Evolutionary conservation across 768 basidiomycete species (phyloP).

Genomic region (Tylopilus plumbeoviolaceoides): DNA sequence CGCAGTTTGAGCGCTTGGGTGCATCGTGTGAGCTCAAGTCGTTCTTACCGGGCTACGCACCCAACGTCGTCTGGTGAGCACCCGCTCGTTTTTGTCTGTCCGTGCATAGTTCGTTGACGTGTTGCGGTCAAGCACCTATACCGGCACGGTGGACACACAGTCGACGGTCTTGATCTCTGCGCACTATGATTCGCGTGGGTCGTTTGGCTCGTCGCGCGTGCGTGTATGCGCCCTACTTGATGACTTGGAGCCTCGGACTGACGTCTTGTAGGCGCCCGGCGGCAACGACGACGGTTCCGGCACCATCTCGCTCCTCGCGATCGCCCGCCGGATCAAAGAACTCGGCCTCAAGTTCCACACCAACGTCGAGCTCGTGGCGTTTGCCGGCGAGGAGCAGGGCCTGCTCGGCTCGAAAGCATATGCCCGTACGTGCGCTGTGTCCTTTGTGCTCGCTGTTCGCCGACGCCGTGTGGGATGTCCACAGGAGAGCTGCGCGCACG

Average conservation of each 20-base stretch:
- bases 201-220: conserved; percentile 69
- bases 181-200: conserved; percentile 90
- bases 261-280: conserved; percentile 36
- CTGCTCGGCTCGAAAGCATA: conserved; percentile 75
- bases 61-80: conserved; percentile 80
- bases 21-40: conserved; percentile 63
- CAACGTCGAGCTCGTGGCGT: conserved; percentile 77
- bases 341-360: conserved; percentile 66
- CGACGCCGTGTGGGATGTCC: background rate
- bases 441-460: background rate
- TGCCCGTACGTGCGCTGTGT: conserved; percentile 53
- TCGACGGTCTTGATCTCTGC: conserved; percentile 74
- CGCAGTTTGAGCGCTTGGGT: conserved; percentile 67
- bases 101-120: background rate
- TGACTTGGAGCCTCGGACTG: background rate
- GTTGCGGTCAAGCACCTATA: conserved; percentile 45
- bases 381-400: conserved; percentile 93
- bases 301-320: conserved; percentile 69
- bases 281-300: conserved; percentile 65
- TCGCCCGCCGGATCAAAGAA: conserved; percentile 70
- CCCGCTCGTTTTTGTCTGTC: too few species aligned
- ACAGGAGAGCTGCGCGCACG: conserved; percentile 54
- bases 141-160: conserved; percentile 38
- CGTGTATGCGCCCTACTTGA: background rate
- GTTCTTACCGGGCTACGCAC: conserved; percentile 73